Percentiles rank a stretch among this genome's conserved stretches.
Evolutionary conservation across 2,329 filamentous ascomycete species (phyloP).

Genomic region (Aspergillus neoniger): DNA sequence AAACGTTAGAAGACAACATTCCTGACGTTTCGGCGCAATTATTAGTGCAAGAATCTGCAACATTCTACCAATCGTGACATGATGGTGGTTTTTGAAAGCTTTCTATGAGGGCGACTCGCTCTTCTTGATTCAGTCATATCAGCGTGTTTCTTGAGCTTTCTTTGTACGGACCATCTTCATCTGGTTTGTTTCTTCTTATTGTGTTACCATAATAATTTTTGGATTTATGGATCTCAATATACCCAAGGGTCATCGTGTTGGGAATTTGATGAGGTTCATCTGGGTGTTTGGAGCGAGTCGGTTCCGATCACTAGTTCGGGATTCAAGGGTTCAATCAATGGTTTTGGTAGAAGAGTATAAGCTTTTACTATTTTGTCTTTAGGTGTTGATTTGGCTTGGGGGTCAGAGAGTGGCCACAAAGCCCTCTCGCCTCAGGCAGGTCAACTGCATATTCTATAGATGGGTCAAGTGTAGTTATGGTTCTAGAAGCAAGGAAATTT

Average conservation of each 20-base stretch:
- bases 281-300: constrained; percentile 14
- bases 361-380: neutral
- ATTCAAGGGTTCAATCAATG: neutral
- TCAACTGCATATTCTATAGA: neutral
- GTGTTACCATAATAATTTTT: constrained; percentile 5
- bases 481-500: neutral
- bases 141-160: neutral
- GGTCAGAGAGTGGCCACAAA: neutral
- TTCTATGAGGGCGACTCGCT: neutral
- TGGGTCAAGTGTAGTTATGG: neutral
- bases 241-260: constrained; percentile 11
- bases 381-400: neutral
- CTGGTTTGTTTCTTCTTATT: neutral
- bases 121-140: neutral
- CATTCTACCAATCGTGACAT: constrained; percentile 42
- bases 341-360: neutral
- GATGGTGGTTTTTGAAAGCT: neutral
- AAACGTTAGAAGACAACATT: constrained; percentile 66
- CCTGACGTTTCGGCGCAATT: constrained; percentile 47
- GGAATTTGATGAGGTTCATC: constrained; percentile 9
- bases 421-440: neutral
- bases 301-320: neutral
- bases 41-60: constrained; percentile 42
- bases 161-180: neutral
- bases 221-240: constrained; percentile 11